These are phyloP conservation scores for Candida qinlingensis DNA, from an alignment of 805 yeast genomes.

Conservation along the genomic window DNA sequence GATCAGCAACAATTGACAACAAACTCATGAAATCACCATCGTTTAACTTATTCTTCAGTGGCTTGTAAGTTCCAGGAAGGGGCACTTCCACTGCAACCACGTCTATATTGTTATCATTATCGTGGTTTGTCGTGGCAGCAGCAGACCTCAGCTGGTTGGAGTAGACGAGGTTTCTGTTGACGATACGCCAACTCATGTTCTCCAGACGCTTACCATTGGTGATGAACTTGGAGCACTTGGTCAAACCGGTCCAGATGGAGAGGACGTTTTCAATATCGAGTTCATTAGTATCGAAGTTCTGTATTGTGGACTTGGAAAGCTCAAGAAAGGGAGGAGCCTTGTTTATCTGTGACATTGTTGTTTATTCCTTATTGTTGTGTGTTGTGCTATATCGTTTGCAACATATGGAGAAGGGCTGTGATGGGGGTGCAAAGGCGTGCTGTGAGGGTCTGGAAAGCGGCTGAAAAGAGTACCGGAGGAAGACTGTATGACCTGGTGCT, in stretches of 20 bases:
- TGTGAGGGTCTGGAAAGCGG: background rate
- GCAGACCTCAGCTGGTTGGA: conserved; percentile 10
- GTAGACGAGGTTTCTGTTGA: conserved; percentile 24
- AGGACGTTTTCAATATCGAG: conserved; percentile 35
- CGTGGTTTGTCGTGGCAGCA: background rate
- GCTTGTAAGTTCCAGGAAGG: conserved; percentile 6
- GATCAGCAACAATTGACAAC: conserved; percentile 24
- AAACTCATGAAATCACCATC: conserved; percentile 24
- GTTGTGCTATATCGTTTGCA: background rate
- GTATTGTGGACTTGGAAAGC: conserved; percentile 23
- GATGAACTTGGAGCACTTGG: conserved; percentile 26
- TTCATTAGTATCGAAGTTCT: conserved; percentile 22
- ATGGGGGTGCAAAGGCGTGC: background rate
- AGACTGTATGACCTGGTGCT: background rate
- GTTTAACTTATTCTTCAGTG: conserved; percentile 18
- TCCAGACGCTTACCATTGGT: conserved; percentile 26
- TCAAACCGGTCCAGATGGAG: conserved; percentile 36
- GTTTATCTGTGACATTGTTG: conserved; percentile 16
- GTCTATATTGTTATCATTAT: background rate
- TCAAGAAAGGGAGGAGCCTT: conserved; percentile 27
- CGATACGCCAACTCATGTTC: conserved; percentile 29
- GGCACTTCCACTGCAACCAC: conserved; percentile 7
- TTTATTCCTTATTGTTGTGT: background rate
- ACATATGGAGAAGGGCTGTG: background rate
- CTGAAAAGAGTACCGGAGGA: background rate